Percentiles rank a stretch among this genome's conserved stretches.
Conservation (phyloP, 2,329 filamentous ascomycete genomes). For the Neophaeococcomyces aloes region DNA sequence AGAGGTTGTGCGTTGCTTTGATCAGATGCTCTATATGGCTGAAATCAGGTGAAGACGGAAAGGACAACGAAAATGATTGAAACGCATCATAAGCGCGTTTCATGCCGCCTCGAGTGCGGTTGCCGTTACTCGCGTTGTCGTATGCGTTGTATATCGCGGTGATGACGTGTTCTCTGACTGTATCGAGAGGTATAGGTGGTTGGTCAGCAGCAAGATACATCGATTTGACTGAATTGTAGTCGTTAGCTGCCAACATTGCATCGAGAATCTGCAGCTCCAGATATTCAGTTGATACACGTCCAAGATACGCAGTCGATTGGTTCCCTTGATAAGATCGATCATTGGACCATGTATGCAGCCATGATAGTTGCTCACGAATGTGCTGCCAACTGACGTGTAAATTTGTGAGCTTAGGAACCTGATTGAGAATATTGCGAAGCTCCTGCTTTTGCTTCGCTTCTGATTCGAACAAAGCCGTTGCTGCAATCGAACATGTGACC, state of each 20-base stretch:
- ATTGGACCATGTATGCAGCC: slow-evolving; percentile 51
- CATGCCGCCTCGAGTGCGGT: slow-evolving; percentile 51
- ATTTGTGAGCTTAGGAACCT: slow-evolving; percentile 33
- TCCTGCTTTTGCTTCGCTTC: slow-evolving; percentile 44
- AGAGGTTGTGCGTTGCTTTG: slow-evolving; percentile 52
- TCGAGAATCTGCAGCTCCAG: slow-evolving; percentile 47
- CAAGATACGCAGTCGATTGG: slow-evolving; percentile 10
- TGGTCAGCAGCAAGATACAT: slow-evolving; percentile 28
- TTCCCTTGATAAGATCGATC: slow-evolving; percentile 18
- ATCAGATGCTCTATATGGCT: slow-evolving; percentile 44
- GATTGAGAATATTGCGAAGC: slow-evolving; percentile 43
- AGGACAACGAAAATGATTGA: slow-evolving; percentile 33
- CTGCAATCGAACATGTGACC: slow-evolving; percentile 31
- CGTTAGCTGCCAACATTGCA: slow-evolving; percentile 40
- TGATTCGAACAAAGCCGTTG: slow-evolving; percentile 43
- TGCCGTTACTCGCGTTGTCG: slow-evolving; percentile 57
- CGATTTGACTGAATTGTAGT: slow-evolving; percentile 34
- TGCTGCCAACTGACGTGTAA: slow-evolving; percentile 40
- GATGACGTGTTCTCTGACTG: slow-evolving; percentile 44
- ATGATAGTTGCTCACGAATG: slow-evolving; percentile 43
- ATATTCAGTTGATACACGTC: slow-evolving; percentile 22
- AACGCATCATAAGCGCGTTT: slow-evolving; percentile 49
- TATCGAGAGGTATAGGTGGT: slow-evolving; percentile 31
- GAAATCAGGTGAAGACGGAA: slow-evolving; percentile 31
- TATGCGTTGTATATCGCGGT: slow-evolving; percentile 46